phyloP scores from a whole-genome alignment of 441 rosid species.

The Melianthus villosus region DNA sequence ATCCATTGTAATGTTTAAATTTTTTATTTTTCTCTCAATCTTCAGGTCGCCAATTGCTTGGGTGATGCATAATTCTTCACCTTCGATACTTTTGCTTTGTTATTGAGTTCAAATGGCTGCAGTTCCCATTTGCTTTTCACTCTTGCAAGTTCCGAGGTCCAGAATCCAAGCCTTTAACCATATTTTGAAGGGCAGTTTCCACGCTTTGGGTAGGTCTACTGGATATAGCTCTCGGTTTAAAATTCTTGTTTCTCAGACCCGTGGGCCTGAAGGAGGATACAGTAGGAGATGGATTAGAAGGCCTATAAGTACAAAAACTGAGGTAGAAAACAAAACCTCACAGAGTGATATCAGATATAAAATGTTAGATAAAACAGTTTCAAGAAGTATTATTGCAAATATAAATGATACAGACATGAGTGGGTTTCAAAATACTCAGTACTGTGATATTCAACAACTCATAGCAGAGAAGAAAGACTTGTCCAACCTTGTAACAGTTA shows the following conservation, averaged over 20 bases:
- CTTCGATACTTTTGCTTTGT: conserved; percentile 5
- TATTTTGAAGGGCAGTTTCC: conserved; percentile 29
- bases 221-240: conserved; percentile 18
- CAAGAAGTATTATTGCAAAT: conserved; percentile 22
- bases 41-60: conserved; percentile 14
- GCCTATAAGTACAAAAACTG: conserved; percentile 30
- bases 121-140: conserved; percentile 38
- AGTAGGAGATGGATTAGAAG: conserved; percentile 43
- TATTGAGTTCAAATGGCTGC: conserved; percentile 24
- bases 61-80: conserved; percentile 14
- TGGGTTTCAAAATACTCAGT: conserved; percentile 23
- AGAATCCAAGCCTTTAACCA: conserved; percentile 31
- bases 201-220: conserved; percentile 14
- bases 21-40: too few relatives aligned
- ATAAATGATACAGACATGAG: conserved; percentile 17
- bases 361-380: conserved; percentile 27
- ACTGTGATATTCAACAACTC: conserved; percentile 26
- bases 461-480: conserved; percentile 37
- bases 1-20: too few relatives aligned
- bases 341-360: conserved; percentile 21
- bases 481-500: conserved; percentile 34
- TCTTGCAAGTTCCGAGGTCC: conserved; percentile 45
- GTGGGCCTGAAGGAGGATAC: conserved; percentile 34
- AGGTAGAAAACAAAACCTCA: conserved; percentile 18
- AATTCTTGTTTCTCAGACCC: conserved; percentile 24